Percentiles rank a stretch among this genome's conserved stretches.
Conservation (phyloP, 2,329 filamentous ascomycete genomes). For the Emmonsia crescens region DNA sequence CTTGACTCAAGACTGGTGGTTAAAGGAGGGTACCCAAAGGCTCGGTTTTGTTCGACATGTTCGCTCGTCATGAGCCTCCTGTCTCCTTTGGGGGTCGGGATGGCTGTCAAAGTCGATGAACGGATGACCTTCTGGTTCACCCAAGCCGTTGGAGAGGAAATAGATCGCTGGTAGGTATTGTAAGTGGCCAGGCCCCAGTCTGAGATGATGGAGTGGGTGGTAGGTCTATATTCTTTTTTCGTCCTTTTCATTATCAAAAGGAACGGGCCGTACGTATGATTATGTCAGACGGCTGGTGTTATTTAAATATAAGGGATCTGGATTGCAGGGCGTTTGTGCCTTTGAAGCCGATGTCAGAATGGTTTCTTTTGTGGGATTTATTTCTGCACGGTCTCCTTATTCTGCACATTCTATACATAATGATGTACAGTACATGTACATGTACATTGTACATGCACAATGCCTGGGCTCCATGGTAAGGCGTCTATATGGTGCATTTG, state of each 20-base stretch:
- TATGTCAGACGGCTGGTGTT: not conserved
- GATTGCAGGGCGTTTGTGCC: not conserved
- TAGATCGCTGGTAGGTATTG: not conserved
- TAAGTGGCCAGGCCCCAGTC: not conserved
- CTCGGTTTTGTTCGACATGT: not conserved
- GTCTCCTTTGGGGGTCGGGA: not conserved
- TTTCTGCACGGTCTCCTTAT: not conserved
- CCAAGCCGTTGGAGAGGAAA: not conserved
- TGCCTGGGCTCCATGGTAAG: not conserved
- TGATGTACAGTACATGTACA: not conserved
- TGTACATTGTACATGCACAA: no score
- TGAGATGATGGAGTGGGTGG: not conserved
- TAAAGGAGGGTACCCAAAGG: not conserved
- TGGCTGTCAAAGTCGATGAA: not conserved
- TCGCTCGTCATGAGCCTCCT: not conserved
- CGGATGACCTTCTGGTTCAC: not conserved
- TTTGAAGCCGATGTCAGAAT: not conserved
- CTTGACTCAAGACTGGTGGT: not conserved
- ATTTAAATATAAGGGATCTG: not conserved
- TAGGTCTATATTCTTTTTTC: not conserved
- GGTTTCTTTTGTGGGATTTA: not conserved
- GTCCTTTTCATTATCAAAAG: not conserved
- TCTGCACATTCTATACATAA: not conserved
- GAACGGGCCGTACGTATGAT: not conserved
- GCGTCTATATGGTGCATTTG: not conserved